Conservation (phyloP, 352 stramenopile genomes). For the Phytophthora sp. region DNA sequence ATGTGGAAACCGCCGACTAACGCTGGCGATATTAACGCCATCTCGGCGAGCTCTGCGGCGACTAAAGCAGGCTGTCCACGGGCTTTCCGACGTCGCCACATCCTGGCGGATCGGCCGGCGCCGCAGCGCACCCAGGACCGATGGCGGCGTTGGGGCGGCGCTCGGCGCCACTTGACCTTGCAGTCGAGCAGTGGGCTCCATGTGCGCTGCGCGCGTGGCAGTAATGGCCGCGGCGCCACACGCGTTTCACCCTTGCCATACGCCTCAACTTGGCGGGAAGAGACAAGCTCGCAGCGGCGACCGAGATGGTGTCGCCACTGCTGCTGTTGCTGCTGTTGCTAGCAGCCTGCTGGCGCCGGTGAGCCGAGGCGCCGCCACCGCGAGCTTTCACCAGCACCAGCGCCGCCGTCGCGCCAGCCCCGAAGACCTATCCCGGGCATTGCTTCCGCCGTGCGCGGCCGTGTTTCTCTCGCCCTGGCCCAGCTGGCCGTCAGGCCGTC, state of each 20-base stretch:
- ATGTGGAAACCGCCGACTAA: slow-evolving; percentile 1
- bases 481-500: no score
- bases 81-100: slow-evolving; percentile 14
- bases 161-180: slow-evolving; percentile 5
- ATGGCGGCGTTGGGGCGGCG: neutral
- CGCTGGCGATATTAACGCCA: slow-evolving; percentile 1
- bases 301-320: no score
- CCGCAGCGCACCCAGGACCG: neutral
- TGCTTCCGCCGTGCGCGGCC: neutral
- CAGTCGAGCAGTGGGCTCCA: slow-evolving; percentile 1
- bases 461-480: slow-evolving; percentile 17
- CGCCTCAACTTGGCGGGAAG: slow-evolving; percentile 10
- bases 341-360: neutral
- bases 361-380: neutral
- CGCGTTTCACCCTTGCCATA: slow-evolving; percentile 9
- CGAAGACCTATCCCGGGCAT: no score
- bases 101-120: slow-evolving; percentile 7
- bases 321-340: neutral
- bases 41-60: neutral
- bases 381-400: no score
- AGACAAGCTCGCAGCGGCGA: neutral
- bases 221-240: slow-evolving; percentile 17
- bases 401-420: no score
- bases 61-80: slow-evolving; percentile 28
- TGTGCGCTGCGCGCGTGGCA: neutral